A percentile compares a stretch with the other conserved stretches of the same genome.
phyloP scores from a whole-genome alignment of 139 green algal genomes.

The Chlorella vulgaris region DNA sequence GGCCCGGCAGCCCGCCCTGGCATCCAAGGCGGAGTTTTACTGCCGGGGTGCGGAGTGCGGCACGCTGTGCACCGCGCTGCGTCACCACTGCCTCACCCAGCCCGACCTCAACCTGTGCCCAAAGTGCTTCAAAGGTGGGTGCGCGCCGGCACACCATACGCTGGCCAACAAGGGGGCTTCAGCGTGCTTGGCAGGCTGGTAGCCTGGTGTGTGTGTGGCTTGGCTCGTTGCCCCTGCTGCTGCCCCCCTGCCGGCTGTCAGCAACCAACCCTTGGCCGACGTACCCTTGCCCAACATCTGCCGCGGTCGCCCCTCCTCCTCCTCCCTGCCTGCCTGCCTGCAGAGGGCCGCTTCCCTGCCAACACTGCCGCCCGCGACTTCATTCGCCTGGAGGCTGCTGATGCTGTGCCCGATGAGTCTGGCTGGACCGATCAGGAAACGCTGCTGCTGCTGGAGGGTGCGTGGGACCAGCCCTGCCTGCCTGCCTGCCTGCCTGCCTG shows the following conservation, averaged over 20 bases:
- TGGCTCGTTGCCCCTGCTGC: too few relatives aligned
- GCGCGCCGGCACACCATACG: neutral
- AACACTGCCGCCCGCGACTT: conserved; percentile 84
- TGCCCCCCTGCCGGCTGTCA: too few relatives aligned
- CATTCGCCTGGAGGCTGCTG: conserved; percentile 65
- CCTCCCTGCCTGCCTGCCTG: conserved; percentile 51
- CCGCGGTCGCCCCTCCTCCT: conserved; percentile 29
- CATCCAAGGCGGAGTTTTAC: conserved; percentile 46
- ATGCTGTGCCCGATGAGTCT: conserved; percentile 23
- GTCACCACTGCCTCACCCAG: conserved; percentile 87
- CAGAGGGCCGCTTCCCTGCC: conserved; percentile 78
- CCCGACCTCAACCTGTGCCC: conserved; percentile 82
- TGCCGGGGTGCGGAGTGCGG: conserved; percentile 79
- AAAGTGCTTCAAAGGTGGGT: conserved; percentile 36
- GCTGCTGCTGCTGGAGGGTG: conserved; percentile 72
- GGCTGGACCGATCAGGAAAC: conserved; percentile 79
- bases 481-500: neutral
- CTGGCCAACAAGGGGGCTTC: too few relatives aligned
- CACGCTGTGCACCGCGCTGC: conserved; percentile 73
- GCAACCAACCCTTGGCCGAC: too few relatives aligned
- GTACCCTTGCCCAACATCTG: too few relatives aligned
- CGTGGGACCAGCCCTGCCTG: neutral
- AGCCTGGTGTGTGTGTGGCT: too few relatives aligned
- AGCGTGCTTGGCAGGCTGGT: neutral
- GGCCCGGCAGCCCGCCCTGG: conserved; percentile 7